Conservation (phyloP, 192 early-diverging fungal genomes). For the Coemansia sp. region DNA sequence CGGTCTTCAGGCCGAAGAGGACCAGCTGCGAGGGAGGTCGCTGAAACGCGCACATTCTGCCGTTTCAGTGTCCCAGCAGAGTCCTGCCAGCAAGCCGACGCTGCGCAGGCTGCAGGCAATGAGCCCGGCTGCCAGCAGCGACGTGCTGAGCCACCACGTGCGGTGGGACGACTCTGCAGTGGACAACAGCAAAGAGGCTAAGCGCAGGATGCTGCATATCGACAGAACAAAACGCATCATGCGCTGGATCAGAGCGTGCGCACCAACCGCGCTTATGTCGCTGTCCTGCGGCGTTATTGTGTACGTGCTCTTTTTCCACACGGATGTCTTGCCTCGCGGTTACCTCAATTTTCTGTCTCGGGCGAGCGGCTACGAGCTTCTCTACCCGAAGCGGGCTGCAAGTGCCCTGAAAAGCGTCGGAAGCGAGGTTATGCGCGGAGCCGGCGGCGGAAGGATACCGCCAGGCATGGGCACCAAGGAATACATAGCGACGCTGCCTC, state of each 20-base stretch:
- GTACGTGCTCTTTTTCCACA: constrained; percentile 58
- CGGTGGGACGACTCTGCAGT: constrained; percentile 21
- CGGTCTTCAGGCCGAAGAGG: constrained; percentile 21
- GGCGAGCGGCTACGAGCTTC: constrained; percentile 31
- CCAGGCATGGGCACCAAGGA: constrained; percentile 54
- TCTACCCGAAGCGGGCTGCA: constrained; percentile 19
- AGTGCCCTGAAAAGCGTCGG: constrained; percentile 19
- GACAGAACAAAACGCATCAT: neutral
- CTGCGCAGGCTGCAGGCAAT: constrained; percentile 9
- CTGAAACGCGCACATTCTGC: constrained; percentile 43
- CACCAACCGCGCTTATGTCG: constrained; percentile 42
- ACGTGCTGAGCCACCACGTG: neutral
- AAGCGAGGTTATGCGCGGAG: constrained; percentile 6
- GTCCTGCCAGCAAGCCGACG: neutral
- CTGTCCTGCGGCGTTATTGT: constrained; percentile 36
- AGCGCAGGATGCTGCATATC: constrained; percentile 1
- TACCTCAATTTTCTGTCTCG: constrained; percentile 59
- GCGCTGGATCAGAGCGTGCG: constrained; percentile 14
- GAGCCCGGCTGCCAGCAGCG: neutral
- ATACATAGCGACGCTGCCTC: constrained; percentile 56
- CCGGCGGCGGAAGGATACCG: constrained; percentile 32
- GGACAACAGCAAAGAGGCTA: constrained; percentile 19
- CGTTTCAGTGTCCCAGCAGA: neutral
- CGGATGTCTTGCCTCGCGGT: constrained; percentile 58
- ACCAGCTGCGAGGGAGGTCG: constrained; percentile 22